phyloP scores from a whole-genome alignment of 2,329 filamentous ascomycete species.

The Ophiostoma ulmi region DNA sequence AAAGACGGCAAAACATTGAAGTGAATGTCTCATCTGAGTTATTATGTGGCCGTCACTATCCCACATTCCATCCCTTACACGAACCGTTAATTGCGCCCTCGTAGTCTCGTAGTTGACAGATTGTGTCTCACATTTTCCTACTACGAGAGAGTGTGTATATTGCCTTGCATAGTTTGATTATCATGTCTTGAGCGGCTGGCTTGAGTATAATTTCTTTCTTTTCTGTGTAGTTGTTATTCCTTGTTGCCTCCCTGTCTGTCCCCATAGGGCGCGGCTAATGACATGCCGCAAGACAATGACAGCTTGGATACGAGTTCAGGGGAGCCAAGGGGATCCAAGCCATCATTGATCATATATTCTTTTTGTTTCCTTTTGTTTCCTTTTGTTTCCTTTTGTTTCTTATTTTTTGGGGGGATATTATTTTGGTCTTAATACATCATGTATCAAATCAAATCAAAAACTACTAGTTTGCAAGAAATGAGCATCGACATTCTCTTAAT shows the following conservation, averaged over 20 bases:
- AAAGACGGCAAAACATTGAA: background rate
- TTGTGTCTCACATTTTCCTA: background rate
- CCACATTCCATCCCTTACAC: slow-evolving; percentile 12
- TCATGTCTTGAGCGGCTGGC: background rate
- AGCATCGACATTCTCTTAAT: background rate
- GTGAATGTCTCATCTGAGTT: background rate
- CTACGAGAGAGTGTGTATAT: background rate
- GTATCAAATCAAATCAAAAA: too few species aligned
- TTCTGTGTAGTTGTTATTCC: background rate
- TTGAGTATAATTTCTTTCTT: background rate
- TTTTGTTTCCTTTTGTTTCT: too few species aligned
- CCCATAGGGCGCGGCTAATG: slow-evolving; percentile 14
- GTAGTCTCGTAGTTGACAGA: background rate
- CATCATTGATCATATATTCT: background rate
- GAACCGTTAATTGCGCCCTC: slow-evolving; percentile 13
- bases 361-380: too few species aligned
- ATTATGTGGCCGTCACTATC: background rate
- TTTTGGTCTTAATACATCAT: too few species aligned
- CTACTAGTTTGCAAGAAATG: background rate
- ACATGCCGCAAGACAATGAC: slow-evolving; percentile 13
- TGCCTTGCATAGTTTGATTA: slow-evolving; percentile 9
- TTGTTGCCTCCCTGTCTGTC: slow-evolving; percentile 3
- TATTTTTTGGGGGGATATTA: too few species aligned
- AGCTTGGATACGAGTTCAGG: background rate
- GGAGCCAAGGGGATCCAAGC: background rate